Conservation (phyloP, 208 protist genomes). For the Leishmania martiniquensis region DNA sequence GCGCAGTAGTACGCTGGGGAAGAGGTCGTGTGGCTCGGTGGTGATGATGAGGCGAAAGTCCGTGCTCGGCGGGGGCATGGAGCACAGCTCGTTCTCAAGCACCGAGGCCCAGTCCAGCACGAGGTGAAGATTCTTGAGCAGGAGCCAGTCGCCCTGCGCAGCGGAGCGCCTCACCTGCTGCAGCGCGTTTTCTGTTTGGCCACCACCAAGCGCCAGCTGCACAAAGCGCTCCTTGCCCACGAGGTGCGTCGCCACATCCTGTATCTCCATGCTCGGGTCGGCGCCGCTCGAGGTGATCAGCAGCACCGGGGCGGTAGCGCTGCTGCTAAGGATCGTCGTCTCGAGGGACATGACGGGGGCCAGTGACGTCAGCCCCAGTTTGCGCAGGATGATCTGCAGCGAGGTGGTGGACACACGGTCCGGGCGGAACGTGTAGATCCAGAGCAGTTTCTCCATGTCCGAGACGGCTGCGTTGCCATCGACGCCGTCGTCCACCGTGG, state of each 20-base stretch:
- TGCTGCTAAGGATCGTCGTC: constrained; percentile 53
- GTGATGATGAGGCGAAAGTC: constrained; percentile 97
- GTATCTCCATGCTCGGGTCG: constrained; percentile 95
- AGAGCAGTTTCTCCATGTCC: constrained; percentile 93
- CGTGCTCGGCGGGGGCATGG: constrained; percentile 81
- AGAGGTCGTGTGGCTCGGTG: constrained; percentile 93
- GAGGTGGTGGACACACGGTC: constrained; percentile 94
- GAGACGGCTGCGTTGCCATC: constrained; percentile 31
- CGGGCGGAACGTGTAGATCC: constrained; percentile 95
- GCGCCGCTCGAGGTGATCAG: constrained; percentile 94
- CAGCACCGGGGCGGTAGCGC: constrained; percentile 80
- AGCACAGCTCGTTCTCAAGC: constrained; percentile 93
- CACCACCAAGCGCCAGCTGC: constrained; percentile 96
- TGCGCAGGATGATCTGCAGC: constrained; percentile 53
- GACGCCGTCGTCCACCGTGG: neutral
- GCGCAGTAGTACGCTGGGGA: constrained; percentile 94
- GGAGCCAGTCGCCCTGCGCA: constrained; percentile 91
- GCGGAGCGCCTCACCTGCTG: constrained; percentile 85
- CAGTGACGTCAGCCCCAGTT: constrained; percentile 73
- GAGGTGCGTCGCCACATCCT: constrained; percentile 81
- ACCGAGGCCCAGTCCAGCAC: constrained; percentile 93
- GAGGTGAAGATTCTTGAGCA: constrained; percentile 97
- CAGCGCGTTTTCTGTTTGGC: constrained; percentile 92
- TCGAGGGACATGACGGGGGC: constrained; percentile 75
- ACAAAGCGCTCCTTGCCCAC: constrained; percentile 84